Evolutionary conservation across 2,329 filamentous ascomycete species (phyloP), one percentile per base, ranked within the genome.

Genomic region (Leptographium procerum): DNA sequence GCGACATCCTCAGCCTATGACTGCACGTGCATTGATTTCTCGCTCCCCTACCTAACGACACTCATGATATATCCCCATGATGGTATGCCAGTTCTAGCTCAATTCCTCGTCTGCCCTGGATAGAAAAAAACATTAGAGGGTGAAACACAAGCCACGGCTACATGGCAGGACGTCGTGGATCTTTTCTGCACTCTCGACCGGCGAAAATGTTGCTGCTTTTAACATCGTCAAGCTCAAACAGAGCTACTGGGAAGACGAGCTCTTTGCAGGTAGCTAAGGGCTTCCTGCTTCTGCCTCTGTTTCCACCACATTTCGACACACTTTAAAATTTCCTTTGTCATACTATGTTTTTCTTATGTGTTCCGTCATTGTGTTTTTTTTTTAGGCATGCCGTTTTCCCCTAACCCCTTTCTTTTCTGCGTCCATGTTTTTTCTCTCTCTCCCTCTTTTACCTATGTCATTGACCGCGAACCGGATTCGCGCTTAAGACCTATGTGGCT

Each of bases 381-480:
- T n/a, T n/a, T n/a, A n/a, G n/a, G n/a, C n/a, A n/a, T n/a, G n/a
- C n/a, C n/a, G n/a, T n/a, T n/a, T n/a, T n/a, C n/a, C n/a, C n/a
- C n/a, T n/a, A n/a, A n/a, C n/a, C 43, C 29, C 14, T 53, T 45
- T 4, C 40, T 57, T 16, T 33, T 11, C 22, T 43, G 24, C n/a
- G 22, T 31, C 10, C 19, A 8, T 43, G 34, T 29, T 55, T 28
- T 19, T 13, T 24, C 11, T 10, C 31, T 14, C 36, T 29, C 16
- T 45, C 16, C 36, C 4, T 45, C 24, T 29, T n/a, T 19, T 26
- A 4, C 19, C 34, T 31, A 3, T 40, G 16, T 40, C 33, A 43
- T 54, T 31, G 22, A 54, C 52, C 52, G 52, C 43, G 54, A 56
- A 56, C 43, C 28, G 43, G 54, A 45, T 48, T 56, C 43, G 54